Conservation (phyloP, 73 alveolate genomes). For the Blepharisma stoltei region DNA sequence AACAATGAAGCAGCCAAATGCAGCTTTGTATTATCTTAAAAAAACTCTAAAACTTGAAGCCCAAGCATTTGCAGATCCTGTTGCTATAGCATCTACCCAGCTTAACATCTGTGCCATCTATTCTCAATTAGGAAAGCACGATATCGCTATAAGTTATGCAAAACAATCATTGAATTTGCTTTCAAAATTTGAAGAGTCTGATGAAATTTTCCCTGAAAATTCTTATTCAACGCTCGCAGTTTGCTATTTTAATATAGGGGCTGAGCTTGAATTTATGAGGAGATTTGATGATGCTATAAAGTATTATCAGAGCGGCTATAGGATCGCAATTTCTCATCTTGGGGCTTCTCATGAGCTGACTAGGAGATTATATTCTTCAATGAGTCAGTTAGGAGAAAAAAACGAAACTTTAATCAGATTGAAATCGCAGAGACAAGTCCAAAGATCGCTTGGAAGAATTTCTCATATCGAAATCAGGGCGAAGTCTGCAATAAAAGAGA, state of each 20-base stretch:
- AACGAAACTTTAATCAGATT: too few species aligned
- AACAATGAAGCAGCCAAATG: slow-evolving; percentile 34
- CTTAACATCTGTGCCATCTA: slow-evolving; percentile 32
- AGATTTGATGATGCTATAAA: not conserved
- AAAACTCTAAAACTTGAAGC: slow-evolving; percentile 27
- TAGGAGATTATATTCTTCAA: not conserved
- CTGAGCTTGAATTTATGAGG: not conserved
- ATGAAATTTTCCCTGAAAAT: not conserved
- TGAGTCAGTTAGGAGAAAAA: too few species aligned
- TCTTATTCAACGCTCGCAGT: not conserved
- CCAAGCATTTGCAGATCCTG: not conserved
- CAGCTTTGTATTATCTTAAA: slow-evolving; percentile 31
- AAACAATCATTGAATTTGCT: not conserved
- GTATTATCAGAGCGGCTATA: not conserved
- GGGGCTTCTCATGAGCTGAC: not conserved
- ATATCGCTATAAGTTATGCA: slow-evolving; percentile 26
- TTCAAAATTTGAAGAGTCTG: not conserved
- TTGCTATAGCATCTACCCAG: slow-evolving; percentile 6
- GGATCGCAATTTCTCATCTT: not conserved
- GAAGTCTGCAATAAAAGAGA: too few species aligned
- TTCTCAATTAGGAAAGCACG: slow-evolving; percentile 26
- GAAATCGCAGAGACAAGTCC: too few species aligned
- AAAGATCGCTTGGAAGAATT: too few species aligned
- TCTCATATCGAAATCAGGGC: too few species aligned
- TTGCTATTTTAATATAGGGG: not conserved